A percentile compares a stretch with the other conserved stretches of the same genome.
Evolutionary conservation across 2,329 filamentous ascomycete species (phyloP).

Genomic region (Arthrinium phaeospermum): DNA sequence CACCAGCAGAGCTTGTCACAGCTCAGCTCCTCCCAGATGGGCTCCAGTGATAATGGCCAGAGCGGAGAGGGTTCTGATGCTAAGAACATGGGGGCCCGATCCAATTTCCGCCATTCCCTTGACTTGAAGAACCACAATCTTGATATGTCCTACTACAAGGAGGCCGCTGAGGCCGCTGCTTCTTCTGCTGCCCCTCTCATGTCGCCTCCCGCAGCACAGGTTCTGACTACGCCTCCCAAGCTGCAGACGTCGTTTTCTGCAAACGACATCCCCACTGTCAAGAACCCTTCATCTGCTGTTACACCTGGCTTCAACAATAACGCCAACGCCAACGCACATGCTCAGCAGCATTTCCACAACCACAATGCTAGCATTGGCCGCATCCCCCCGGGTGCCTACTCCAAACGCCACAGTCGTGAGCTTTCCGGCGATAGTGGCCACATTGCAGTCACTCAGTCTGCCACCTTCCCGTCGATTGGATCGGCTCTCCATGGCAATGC

Average conservation of each 20-base stretch:
- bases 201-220: conserved; percentile 54
- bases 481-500: conserved; percentile 82
- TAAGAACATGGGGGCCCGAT: conserved; percentile 53
- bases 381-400: conserved; percentile 70
- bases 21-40: conserved; percentile 46
- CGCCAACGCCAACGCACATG: conserved; percentile 62
- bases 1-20: conserved; percentile 64
- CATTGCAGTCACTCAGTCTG: conserved; percentile 44
- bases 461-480: conserved; percentile 64
- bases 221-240: conserved; percentile 71
- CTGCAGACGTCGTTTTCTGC: conserved; percentile 89
- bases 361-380: conserved; percentile 85
- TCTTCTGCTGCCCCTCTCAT: conserved; percentile 38
- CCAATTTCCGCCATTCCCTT: conserved; percentile 63
- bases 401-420: conserved; percentile 76
- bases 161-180: conserved; percentile 46
- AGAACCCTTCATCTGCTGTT: conserved; percentile 60
- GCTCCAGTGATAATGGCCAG: conserved; percentile 45
- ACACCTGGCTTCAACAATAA: conserved; percentile 40
- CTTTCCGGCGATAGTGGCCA: conserved; percentile 58
- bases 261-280: conserved; percentile 86
- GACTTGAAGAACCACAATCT: conserved; percentile 49
- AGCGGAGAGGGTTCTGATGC: conserved; percentile 47
- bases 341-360: conserved; percentile 71
- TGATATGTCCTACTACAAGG: conserved; percentile 52